Evolutionary conservation across 202 grass and related monocot species (phyloP).

Genomic region (Setaria italica): DNA sequence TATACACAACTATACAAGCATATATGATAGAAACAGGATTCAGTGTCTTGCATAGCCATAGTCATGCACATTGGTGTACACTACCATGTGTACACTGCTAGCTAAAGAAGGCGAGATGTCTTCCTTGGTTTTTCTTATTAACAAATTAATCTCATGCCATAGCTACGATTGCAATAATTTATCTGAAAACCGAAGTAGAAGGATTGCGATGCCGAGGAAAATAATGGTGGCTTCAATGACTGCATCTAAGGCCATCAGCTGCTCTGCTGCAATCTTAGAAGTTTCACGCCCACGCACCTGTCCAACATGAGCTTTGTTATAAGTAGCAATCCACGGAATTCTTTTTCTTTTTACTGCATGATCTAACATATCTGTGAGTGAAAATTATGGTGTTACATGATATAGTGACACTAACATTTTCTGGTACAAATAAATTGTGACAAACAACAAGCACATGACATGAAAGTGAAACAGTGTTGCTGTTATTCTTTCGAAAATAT

Average conservation of each 20-base stretch:
- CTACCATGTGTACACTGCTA: neutral
- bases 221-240: conserved; percentile 58
- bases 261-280: conserved; percentile 16
- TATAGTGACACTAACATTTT: neutral
- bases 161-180: conserved; percentile 41
- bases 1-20: too few relatives aligned
- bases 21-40: too few relatives aligned
- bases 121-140: conserved; percentile 9
- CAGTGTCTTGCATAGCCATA: too few relatives aligned
- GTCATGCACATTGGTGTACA: too few relatives aligned
- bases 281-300: conserved; percentile 49
- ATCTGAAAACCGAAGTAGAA: conserved; percentile 53
- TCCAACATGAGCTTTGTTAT: conserved; percentile 35
- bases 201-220: conserved; percentile 52
- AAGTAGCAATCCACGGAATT: neutral
- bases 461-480: neutral
- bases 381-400: neutral
- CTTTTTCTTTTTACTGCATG: neutral
- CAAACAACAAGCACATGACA: neutral
- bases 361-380: neutral
- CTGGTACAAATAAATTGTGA: neutral
- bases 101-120: neutral
- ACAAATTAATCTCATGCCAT: neutral
- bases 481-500: too few relatives aligned
- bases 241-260: conserved; percentile 47